Evolutionary conservation across 2,329 filamentous ascomycete species (phyloP).

Genomic region (Xylariaceae sp.): DNA sequence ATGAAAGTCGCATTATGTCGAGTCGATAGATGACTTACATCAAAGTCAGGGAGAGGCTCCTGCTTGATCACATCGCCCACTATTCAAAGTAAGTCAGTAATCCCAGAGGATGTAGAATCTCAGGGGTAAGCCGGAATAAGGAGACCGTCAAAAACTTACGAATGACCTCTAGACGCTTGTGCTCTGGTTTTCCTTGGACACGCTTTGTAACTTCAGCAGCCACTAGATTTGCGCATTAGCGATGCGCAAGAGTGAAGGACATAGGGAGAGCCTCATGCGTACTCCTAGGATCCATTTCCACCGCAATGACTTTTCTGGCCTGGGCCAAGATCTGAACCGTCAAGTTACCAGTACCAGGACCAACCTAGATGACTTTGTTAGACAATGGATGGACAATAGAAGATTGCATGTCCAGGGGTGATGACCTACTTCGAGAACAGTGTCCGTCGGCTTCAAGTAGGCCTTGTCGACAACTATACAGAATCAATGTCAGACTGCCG

Average conservation of each 20-base stretch:
- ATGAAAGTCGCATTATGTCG: not conserved
- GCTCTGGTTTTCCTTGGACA: conserved; percentile 63
- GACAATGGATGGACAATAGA: not conserved
- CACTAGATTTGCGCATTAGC: conserved; percentile 41
- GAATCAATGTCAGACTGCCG: conserved; percentile 57
- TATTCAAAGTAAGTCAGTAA: conserved; percentile 19
- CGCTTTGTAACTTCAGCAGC: conserved; percentile 91
- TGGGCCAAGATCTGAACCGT: conserved; percentile 85
- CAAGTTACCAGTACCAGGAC: conserved; percentile 75
- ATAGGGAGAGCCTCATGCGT: not conserved
- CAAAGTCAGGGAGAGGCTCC: conserved; percentile 58
- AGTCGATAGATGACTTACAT: conserved; percentile 32
- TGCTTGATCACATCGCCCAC: conserved; percentile 92
- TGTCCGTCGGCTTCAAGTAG: conserved; percentile 81
- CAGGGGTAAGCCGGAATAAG: not conserved
- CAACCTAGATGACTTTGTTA: conserved; percentile 48
- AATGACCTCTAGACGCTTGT: conserved; percentile 79
- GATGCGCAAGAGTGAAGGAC: not conserved
- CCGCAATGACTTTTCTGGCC: conserved; percentile 70
- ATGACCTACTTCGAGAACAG: conserved; percentile 81
- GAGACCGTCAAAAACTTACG: conserved; percentile 4
- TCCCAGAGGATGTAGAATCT: not conserved
- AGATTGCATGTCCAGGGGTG: not conserved
- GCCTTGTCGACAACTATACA: conserved; percentile 72
- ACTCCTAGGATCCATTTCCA: conserved; percentile 87